phyloP scores from a whole-genome alignment of 2,329 filamentous ascomycete species.

The Paraconiothyrium brasiliense region DNA sequence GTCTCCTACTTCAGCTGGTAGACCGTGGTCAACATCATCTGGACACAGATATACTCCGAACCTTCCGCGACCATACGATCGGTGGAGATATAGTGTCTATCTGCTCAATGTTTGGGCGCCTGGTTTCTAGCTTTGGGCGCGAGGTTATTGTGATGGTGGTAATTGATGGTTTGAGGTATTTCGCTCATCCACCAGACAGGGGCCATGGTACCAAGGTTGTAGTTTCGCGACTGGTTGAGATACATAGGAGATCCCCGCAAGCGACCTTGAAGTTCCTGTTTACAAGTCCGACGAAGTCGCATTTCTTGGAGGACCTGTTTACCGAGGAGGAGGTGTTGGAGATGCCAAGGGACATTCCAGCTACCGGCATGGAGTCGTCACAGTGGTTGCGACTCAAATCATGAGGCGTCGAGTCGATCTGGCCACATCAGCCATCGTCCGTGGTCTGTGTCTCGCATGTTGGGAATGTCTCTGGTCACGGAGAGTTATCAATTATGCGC shows the following conservation, averaged over 20 bases:
- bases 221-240: conserved; percentile 1
- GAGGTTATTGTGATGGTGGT: conserved; percentile 7
- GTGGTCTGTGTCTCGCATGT: too few relatives aligned
- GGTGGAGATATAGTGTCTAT: conserved; percentile 6
- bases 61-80: background rate
- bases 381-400: background rate
- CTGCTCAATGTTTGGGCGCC: conserved; percentile 7
- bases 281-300: conserved; percentile 8
- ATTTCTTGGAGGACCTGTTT: conserved; percentile 14
- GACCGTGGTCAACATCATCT: conserved; percentile 5
- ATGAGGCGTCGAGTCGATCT: too few relatives aligned
- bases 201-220: background rate
- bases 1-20: conserved; percentile 18
- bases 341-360: conserved; percentile 23
- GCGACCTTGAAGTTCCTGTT: conserved; percentile 16
- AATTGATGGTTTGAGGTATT: conserved; percentile 11
- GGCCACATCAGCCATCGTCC: too few relatives aligned
- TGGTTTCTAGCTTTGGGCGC: conserved; percentile 3
- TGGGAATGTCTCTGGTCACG: too few relatives aligned
- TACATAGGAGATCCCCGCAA: background rate
- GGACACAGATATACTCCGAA: background rate
- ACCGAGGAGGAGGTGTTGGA: conserved; percentile 11
- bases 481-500: too few relatives aligned
- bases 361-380: background rate
- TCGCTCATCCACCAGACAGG: conserved; percentile 10